These are phyloP conservation scores for Harringtonia aguacate DNA, from an alignment of 2,329 filamentous ascomycete species.

Conservation along the genomic window DNA sequence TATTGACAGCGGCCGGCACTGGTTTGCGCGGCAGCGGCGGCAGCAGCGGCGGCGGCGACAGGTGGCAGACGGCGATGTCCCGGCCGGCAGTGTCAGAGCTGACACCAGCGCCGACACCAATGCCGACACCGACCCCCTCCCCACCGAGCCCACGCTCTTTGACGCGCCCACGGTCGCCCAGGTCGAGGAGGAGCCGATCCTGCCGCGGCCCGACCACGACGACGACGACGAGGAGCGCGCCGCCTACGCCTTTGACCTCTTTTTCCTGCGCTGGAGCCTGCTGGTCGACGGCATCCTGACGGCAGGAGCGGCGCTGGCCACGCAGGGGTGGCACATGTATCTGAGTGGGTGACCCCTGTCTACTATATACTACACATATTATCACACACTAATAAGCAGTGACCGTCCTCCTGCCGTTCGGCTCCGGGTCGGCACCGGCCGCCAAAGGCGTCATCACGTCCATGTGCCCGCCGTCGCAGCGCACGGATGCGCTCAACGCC, in stretches of 20 bases:
- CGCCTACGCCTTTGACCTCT: slow-evolving; percentile 52
- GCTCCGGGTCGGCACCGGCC: slow-evolving; percentile 57
- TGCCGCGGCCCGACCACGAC: slow-evolving; percentile 7
- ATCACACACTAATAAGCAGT: slow-evolving; percentile 26
- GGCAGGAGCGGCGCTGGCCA: slow-evolving; percentile 50
- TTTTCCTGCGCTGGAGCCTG: slow-evolving; percentile 56
- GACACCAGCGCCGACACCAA: too few species aligned
- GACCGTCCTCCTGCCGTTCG: slow-evolving; percentile 54
- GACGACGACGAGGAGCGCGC: slow-evolving; percentile 25
- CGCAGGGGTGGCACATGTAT: slow-evolving; percentile 57
- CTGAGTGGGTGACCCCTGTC: slow-evolving; percentile 29
- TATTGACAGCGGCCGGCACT: slow-evolving; percentile 25
- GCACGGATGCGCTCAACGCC: slow-evolving; percentile 56
- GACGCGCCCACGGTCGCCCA: slow-evolving; percentile 29
- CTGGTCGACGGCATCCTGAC: slow-evolving; percentile 56
- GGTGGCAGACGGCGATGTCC: too few species aligned
- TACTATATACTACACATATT: background rate
- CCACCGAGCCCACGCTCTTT: slow-evolving; percentile 30
- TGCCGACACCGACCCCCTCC: slow-evolving; percentile 1
- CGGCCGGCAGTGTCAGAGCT: too few species aligned
- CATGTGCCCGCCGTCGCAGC: slow-evolving; percentile 51
- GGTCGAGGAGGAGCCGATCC: slow-evolving; percentile 33
- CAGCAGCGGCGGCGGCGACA: background rate
- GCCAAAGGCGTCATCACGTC: slow-evolving; percentile 65
- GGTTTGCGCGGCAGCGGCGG: slow-evolving; percentile 16